Base-by-base conservation (phyloP, 352 stramenopile species). In the Phytophthora tubulina region DNA sequence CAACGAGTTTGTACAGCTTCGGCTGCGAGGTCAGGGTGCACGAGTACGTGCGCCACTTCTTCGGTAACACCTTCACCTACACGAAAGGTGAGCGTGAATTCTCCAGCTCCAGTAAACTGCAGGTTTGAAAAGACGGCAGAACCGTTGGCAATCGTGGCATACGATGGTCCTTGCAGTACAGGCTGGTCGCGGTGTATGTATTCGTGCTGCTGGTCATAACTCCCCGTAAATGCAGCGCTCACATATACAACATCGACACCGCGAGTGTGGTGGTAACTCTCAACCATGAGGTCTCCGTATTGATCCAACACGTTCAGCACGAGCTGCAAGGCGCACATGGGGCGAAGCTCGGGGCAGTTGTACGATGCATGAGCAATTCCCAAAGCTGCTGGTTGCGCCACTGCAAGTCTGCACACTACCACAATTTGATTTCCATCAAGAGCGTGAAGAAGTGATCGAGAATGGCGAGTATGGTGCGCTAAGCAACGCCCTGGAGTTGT, bases 231-330 rank as follows among this genome's bases (percentile, higher is more conserved):
- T 41, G 42, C 27, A 15, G 52, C 53, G 13, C 8, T 66, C 6
- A 91, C 42, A 35, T 80, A 79, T 8, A 76, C 56, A 49, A 63
- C 45, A 50, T n/a, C 39, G 15, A 10, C 58, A 3, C 32, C 32
- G 8, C 17, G 8, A 5, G 7, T 4, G 1, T 61, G 15, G 46
- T 46, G 8, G 30, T 71, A 58, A 67, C 56, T 13, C 3, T 63
- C 66, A 15, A 63, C 21, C 70, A 92, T 82, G 3, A 74, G 54
- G 48, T 82, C 64, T 32, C 75, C 76, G 30, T 88, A 93, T 70
- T 93, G 86, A 57, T 91, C 81, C 6, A 89, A 44, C 10, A 89
- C 70, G 13, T 76, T 71, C 13, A 88, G 6, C 30, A 73, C 63
- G 15, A 91, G 55, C 13, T 67, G 68, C 32, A 90, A 45, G 2